Base-by-base conservation (phyloP, 176 grass and related monocot genomes). In the Chrysopogon serrulatus region DNA sequence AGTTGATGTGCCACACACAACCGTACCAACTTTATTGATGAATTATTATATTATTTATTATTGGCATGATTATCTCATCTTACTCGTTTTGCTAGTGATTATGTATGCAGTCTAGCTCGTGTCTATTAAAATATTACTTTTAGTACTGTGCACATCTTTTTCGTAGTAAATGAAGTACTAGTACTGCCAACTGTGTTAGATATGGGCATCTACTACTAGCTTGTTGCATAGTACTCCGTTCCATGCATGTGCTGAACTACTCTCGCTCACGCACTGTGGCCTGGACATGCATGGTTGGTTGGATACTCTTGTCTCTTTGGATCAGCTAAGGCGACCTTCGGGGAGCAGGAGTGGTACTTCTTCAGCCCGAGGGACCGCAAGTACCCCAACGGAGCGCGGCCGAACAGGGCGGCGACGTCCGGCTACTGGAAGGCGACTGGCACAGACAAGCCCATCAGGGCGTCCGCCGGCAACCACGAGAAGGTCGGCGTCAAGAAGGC, bases 361-460 rank as follows among this genome's bases (percentile, higher is more conserved):
- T 98, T 98, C 63, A 98, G 96, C 87, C 96, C 96, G 5, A 72
- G 93, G n/a, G 96, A 98, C 56, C 89, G 96, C 34, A 98, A 98
- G 89, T 98, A 98, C 78, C 93, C 93, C 0, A 98, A 98, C 75
- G 96, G 96, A 1, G 89, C 91, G 73, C 76, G 96, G 68, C 96
- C 93, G 1, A 95, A 98, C 82, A 37, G 93, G 63, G 96, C 93
- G 48, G 96, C 96, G 8, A 95, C 93, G 61, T 95, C 96, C 10
- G 93, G 96, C 1, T 98, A 98, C 85, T 98, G 96, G 96, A 98
- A 98, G 82, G 96, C 93, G 9, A 98, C 96, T 18, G 96, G 96
- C 69, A 98, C 96, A 0, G 96, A 98, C 72, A 98, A 98, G 19
- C 91, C 96, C 27, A 93, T 98, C 89, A 26, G 86, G 24, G 74